Percentiles rank a stretch among this genome's conserved stretches.
These are phyloP conservation scores for Backusella morwellensis DNA, from an alignment of 192 early-diverging fungal genomes.

Conservation along the genomic window DNA sequence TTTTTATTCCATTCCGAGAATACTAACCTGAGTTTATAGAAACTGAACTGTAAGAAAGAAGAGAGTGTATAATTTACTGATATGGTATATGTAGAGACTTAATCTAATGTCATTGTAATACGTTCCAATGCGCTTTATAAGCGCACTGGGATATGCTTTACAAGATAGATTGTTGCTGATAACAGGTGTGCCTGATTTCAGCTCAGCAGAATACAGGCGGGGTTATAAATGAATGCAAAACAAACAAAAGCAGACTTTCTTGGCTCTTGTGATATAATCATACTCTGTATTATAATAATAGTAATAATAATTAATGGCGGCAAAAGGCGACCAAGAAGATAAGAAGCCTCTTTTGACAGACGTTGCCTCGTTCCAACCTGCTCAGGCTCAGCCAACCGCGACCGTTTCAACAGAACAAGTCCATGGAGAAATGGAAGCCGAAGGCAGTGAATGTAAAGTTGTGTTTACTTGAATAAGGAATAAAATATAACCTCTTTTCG, in stretches of 20 bases:
- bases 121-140: neutral
- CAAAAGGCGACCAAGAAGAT: neutral
- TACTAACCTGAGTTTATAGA: neutral
- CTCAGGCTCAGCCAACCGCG: neutral
- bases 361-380: neutral
- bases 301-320: neutral
- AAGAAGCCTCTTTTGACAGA: neutral
- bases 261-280: neutral
- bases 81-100: neutral
- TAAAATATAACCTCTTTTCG: neutral
- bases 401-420: neutral
- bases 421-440: neutral
- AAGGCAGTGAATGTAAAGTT: slow-evolving; percentile 3
- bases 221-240: neutral
- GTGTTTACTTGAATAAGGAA: neutral
- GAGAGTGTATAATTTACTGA: neutral
- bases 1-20: neutral
- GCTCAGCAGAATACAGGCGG: neutral
- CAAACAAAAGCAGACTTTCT: neutral
- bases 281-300: neutral
- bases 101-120: neutral
- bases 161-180: neutral
- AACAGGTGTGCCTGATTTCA: neutral
- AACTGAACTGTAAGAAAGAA: neutral
- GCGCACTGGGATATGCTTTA: neutral